Percentiles rank a stretch among this genome's conserved stretches.
Conservation (phyloP, 192 early-diverging fungal species). For the Powellomyces hirtus region DNA sequence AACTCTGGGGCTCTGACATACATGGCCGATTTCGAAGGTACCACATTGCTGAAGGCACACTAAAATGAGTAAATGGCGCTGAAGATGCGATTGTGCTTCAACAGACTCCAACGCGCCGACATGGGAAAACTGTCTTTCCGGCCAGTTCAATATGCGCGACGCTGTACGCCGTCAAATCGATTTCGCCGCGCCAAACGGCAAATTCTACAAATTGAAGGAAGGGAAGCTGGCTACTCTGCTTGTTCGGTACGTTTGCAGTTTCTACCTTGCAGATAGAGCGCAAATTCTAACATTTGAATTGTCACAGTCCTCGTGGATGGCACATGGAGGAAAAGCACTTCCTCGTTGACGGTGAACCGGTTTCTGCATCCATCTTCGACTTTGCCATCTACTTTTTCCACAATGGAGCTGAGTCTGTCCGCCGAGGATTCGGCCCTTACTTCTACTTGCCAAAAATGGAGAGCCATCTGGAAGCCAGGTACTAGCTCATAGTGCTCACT, state of each 20-base stretch:
- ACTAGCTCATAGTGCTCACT: neutral
- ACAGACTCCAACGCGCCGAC: slow-evolving; percentile 93
- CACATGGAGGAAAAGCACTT: slow-evolving; percentile 98
- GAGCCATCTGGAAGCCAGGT: slow-evolving; percentile 87
- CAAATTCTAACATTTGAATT: neutral
- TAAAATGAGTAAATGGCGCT: slow-evolving; percentile 96
- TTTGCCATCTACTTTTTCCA: slow-evolving; percentile 99
- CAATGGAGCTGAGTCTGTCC: slow-evolving; percentile 82
- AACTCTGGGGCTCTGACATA: slow-evolving; percentile 92
- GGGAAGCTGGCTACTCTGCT: slow-evolving; percentile 88
- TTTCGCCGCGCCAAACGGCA: slow-evolving; percentile 86
- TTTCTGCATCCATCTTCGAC: slow-evolving; percentile 96
- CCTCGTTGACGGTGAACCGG: slow-evolving; percentile 85
- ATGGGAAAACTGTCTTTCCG: slow-evolving; percentile 89
- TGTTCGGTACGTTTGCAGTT: slow-evolving; percentile 62
- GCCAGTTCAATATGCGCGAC: slow-evolving; percentile 93
- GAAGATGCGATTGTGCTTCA: too few species aligned
- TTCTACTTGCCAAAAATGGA: slow-evolving; percentile 99
- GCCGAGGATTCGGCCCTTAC: slow-evolving; percentile 91
- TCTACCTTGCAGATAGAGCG: slow-evolving; percentile 2
- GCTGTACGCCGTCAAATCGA: slow-evolving; percentile 84
- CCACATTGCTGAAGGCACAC: slow-evolving; percentile 96
- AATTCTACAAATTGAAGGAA: slow-evolving; percentile 88
- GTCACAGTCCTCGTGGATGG: slow-evolving; percentile 89
- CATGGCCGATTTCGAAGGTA: slow-evolving; percentile 97